Conservation (phyloP, 257 asterid species). For the Gentiana dahurica region DNA sequence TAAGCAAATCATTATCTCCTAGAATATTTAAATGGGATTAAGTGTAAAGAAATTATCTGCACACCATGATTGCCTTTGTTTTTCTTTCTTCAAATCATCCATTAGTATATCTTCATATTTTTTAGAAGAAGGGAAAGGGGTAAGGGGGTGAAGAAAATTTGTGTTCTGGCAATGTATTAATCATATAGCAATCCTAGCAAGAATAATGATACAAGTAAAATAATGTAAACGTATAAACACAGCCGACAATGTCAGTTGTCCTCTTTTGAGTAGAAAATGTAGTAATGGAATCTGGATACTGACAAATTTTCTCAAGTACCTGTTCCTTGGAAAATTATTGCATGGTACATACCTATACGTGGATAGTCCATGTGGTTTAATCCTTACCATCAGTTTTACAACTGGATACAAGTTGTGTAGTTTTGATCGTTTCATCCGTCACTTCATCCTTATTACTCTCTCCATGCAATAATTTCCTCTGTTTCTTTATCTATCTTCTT, state of each 20-base stretch:
- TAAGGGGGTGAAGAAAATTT: conserved; percentile 3
- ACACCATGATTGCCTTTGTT: conserved; percentile 18
- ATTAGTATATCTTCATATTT: conserved; percentile 1
- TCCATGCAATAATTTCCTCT: too few species aligned
- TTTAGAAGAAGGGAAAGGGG: not conserved
- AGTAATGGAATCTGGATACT: conserved; percentile 1
- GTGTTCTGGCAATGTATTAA: conserved; percentile 14
- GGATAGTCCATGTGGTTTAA: too few species aligned
- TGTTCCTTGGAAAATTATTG: too few species aligned
- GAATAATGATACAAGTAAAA: conserved; percentile 8
- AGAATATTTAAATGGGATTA: conserved; percentile 23
- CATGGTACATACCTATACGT: too few species aligned
- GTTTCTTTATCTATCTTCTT: too few species aligned
- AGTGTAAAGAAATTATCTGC: conserved; percentile 11
- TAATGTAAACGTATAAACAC: conserved; percentile 13
- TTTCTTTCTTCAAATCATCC: conserved; percentile 1
- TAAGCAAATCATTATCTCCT: conserved; percentile 10
- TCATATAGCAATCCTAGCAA: conserved; percentile 13
- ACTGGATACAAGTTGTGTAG: too few species aligned
- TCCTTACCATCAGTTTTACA: too few species aligned
- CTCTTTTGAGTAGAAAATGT: conserved; percentile 10
- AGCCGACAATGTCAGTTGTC: conserved; percentile 32
- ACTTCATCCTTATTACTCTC: too few species aligned
- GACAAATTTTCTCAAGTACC: conserved; percentile 9
- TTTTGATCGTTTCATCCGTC: too few species aligned